Evolutionary conservation across 139 green algal genomes (phyloP).

Genomic region (Ostreobium quekettii): DNA sequence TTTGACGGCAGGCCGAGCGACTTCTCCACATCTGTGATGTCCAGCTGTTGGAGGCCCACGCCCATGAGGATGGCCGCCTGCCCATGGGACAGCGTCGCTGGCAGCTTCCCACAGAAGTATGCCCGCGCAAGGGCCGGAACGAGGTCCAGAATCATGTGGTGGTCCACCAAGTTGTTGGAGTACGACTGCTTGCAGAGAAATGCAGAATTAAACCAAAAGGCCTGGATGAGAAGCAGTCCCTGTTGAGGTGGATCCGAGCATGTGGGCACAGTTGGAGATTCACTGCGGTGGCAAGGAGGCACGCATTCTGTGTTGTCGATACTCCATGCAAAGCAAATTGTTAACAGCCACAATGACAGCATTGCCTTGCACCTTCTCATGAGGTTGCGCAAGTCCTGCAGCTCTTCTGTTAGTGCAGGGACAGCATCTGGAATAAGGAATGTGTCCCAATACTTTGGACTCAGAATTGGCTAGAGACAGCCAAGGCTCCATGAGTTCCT

Average conservation of each 20-base stretch:
- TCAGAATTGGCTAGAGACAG: no score
- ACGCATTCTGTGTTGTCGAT: no score
- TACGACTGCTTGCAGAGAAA: slow-evolving; percentile 67
- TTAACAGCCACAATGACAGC: no score
- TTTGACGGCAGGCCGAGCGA: slow-evolving; percentile 65
- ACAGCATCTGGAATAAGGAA: no score
- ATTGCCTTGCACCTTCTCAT: no score
- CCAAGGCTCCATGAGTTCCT: no score
- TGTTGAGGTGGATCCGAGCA: neutral
- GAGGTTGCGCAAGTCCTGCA: no score
- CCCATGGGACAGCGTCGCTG: slow-evolving; percentile 68
- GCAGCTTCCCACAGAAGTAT: slow-evolving; percentile 74
- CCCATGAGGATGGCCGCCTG: slow-evolving; percentile 75
- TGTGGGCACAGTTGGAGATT: neutral
- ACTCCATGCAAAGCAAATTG: no score
- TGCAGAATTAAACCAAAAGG: neutral
- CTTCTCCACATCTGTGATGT: slow-evolving; percentile 45
- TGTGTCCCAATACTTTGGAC: no score
- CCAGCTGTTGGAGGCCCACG: slow-evolving; percentile 63
- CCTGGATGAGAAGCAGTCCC: neutral
- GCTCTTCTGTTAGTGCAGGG: no score
- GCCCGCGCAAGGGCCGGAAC: slow-evolving; percentile 59
- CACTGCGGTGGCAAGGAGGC: neutral
- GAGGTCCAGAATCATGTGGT: slow-evolving; percentile 88
- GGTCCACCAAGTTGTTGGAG: slow-evolving; percentile 85